Evolutionary conservation across 2,329 filamentous ascomycete genomes (phyloP), one percentile per base, ranked within the genome.

Genomic region (Cadophora luteo-olivacea): DNA sequence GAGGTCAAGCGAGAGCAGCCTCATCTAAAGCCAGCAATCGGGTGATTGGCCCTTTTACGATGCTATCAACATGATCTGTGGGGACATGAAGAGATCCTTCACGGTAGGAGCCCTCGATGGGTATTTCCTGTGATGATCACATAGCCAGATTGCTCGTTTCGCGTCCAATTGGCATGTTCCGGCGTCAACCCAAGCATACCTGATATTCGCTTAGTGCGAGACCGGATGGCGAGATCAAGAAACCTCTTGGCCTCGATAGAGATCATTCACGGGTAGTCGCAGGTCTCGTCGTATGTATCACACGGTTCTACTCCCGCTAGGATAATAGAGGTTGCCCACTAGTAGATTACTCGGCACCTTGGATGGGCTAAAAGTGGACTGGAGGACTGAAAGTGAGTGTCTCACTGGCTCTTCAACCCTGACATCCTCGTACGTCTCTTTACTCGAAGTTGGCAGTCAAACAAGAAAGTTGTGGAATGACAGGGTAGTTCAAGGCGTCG

Each of bases 1-100:
- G 57, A 6, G 19, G n/a, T 25, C 36, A 60, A 60, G 55, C n/a
- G 22, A 41, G 33, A 38, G n/a, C 33, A 60, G 36, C 57, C 36
- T 60, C 33, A n/a, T 45, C 33, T 24, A 9, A 60, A 19, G 36
- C n/a, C 24, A 33, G 57, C 36, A 60, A 24, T 25, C 11, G 22
- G 57, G 33, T 11, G 19, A 29, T 14, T 22, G 22, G 36, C 0
- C 14, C 16, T 55, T n/a, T 9, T 33, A 5, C 16, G 14, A 9
- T 55, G 25, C 29, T 14, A 7, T 55, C 11, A n/a, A 29, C 19
- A 4, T 55, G 14, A 55, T 29, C 25, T 32, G 1, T 33, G 25
- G 12, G 45, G 12, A 22, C n/a, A 49, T 22, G 1, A 49, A 14
- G 4, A 49, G 45, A 22, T 49, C 1, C 16, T 45, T 45, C 16